A percentile compares a stretch with the other conserved stretches of the same genome.
Conservation (phyloP, 2,329 filamentous ascomycete species). For the Nemania sp. region DNA sequence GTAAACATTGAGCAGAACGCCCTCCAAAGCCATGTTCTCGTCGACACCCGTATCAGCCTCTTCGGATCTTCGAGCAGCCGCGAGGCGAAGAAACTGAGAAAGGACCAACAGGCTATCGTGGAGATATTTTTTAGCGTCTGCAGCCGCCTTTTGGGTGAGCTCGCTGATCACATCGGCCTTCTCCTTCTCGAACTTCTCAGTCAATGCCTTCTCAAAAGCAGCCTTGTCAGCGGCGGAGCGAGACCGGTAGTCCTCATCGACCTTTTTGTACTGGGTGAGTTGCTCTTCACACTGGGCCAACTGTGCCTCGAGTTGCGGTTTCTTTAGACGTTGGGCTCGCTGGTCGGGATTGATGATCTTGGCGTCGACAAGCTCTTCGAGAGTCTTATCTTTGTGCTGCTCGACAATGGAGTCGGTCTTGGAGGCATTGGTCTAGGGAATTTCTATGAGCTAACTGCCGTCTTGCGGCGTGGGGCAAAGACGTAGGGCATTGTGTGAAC, state of each 20-base stretch:
- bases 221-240: conserved; percentile 62
- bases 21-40: conserved; percentile 81
- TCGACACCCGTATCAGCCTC: conserved; percentile 67
- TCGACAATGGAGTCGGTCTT: conserved; percentile 73
- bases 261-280: conserved; percentile 73
- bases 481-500: background rate
- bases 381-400: conserved; percentile 70
- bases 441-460: conserved; percentile 25
- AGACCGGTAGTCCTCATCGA: conserved; percentile 72
- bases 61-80: conserved; percentile 74
- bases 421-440: conserved; percentile 64
- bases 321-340: conserved; percentile 77
- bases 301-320: conserved; percentile 71
- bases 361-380: conserved; percentile 72
- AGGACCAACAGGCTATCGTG: conserved; percentile 70
- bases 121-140: conserved; percentile 59
- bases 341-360: conserved; percentile 82
- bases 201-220: conserved; percentile 62
- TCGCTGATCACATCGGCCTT: conserved; percentile 59
- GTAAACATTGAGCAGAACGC: conserved; percentile 77
- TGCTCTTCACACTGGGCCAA: conserved; percentile 74
- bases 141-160: conserved; percentile 58
- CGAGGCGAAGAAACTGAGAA: conserved; percentile 79
- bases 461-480: background rate
- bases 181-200: conserved; percentile 56